These are phyloP conservation scores for Tylopilus sp. DNA, from an alignment of 1,284 basidiomycete genomes.

Conservation along the genomic window DNA sequence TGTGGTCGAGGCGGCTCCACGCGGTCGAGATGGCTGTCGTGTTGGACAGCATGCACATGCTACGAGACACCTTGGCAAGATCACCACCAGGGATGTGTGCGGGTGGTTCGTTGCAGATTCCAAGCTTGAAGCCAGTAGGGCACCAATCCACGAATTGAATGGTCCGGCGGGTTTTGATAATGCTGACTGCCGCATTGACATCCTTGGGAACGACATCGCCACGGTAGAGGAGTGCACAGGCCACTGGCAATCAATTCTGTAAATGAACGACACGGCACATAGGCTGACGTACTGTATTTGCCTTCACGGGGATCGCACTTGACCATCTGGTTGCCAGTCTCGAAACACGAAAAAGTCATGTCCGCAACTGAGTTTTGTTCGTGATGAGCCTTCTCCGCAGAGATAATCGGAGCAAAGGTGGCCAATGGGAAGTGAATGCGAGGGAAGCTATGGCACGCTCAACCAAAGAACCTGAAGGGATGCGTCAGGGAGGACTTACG, in stretches of 20 bases:
- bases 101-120: slow-evolving; percentile 89
- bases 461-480: slow-evolving; percentile 7
- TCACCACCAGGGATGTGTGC: slow-evolving; percentile 84
- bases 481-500: slow-evolving; percentile 39
- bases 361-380: slow-evolving; percentile 93
- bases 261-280: neutral
- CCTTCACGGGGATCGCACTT: slow-evolving; percentile 79
- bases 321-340: slow-evolving; percentile 91
- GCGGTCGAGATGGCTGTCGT: slow-evolving; percentile 86
- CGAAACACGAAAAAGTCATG: slow-evolving; percentile 94
- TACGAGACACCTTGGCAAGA: slow-evolving; percentile 83
- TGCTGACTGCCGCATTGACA: slow-evolving; percentile 80
- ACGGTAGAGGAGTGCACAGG: slow-evolving; percentile 76
- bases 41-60: slow-evolving; percentile 88
- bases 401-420: slow-evolving; percentile 88
- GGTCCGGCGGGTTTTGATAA: slow-evolving; percentile 86
- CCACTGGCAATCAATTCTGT: slow-evolving; percentile 45
- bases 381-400: slow-evolving; percentile 76
- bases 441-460: slow-evolving; percentile 50
- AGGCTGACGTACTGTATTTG: slow-evolving; percentile 73
- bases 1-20: slow-evolving; percentile 91
- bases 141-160: slow-evolving; percentile 89
- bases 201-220: slow-evolving; percentile 92
- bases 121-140: slow-evolving; percentile 87
- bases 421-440: slow-evolving; percentile 93